Base-by-base conservation (phyloP, 768 basidiomycete species). In the Dendrothele bispora region DNA sequence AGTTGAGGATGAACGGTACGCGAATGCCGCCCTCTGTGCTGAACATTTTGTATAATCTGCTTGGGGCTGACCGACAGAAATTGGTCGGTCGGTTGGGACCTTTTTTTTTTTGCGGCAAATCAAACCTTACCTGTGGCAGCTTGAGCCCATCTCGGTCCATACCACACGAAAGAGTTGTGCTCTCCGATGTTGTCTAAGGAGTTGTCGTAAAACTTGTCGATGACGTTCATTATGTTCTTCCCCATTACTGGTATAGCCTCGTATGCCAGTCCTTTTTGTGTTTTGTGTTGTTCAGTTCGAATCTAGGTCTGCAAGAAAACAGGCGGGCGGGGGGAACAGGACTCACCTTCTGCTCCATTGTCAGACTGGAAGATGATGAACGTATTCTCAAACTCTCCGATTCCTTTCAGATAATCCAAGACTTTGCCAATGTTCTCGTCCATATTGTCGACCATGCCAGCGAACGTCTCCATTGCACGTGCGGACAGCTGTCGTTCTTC, bases 111-210 rank as follows among this genome's bases (percentile, higher is more conserved):
- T 22, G 6, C 15, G 15, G 8, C 8, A 4, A 29, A 41, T 26
- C n/a, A n/a, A n/a, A n/a, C n/a, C 36, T 2, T 25, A 51, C 46
- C 49, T 29, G 53, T 54, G 5, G 49, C 43, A 20, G 53, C 53
- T 26, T 54, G 49, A 3, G 53, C 53, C 53, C 53, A 54, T 24
- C 53, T 39, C 8, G 49, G 53, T 1, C 53, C 53, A 34, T 54
- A 54, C 53, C 53, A 54, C 4, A 54, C 49, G 22, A 46, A 54
- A 10, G 44, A 46, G 38, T 54, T 51, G 40, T 47, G 40, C 29
- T 51, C 46, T 35, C 53, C 53, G 8, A 54, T 32, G 26, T 54
- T 54, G 5, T 51, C 53, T 12, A 54, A 35, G 15, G 39, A 42
- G 28, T 54, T 54, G 17, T 54, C 45, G n/a, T 54, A 50, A 30